These are phyloP conservation scores for Circinella umbellata DNA, from an alignment of 371 early-diverging fungal species.

Conservation along the genomic window DNA sequence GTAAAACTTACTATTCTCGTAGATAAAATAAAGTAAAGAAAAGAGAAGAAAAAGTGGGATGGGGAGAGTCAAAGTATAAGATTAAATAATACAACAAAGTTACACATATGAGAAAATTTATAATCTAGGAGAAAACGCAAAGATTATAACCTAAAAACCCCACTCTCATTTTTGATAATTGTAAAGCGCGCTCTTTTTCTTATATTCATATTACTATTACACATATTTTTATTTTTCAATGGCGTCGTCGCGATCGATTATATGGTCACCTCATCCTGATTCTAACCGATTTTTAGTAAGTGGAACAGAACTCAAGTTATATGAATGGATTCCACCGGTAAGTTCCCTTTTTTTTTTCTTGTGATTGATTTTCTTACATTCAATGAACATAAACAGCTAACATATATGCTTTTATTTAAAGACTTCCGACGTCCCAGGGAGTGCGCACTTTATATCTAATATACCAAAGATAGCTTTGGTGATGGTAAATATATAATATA, in stretches of 20 bases:
- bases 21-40: too few relatives aligned
- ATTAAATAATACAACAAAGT: too few relatives aligned
- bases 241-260: constrained; percentile 44
- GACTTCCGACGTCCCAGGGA: constrained; percentile 53
- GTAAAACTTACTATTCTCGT: too few relatives aligned
- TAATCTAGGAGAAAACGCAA: too few relatives aligned
- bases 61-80: too few relatives aligned
- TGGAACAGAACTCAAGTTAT: constrained; percentile 68
- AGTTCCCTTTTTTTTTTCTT: not conserved
- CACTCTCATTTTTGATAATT: too few relatives aligned
- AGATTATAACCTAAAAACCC: too few relatives aligned
- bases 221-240: constrained; percentile 14
- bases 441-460: constrained; percentile 59
- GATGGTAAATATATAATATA: constrained; percentile 53
- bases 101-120: too few relatives aligned
- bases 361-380: not conserved
- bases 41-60: too few relatives aligned
- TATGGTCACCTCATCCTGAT: constrained; percentile 70
- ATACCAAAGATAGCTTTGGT: constrained; percentile 65
- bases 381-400: too few relatives aligned
- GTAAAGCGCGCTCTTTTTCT: too few relatives aligned
- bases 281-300: constrained; percentile 69
- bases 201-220: too few relatives aligned
- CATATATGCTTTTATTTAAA: constrained; percentile 12
- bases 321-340: constrained; percentile 70